Base-by-base conservation (phyloP, 768 basidiomycete species). In the Rhodotorula paludigena region DNA sequence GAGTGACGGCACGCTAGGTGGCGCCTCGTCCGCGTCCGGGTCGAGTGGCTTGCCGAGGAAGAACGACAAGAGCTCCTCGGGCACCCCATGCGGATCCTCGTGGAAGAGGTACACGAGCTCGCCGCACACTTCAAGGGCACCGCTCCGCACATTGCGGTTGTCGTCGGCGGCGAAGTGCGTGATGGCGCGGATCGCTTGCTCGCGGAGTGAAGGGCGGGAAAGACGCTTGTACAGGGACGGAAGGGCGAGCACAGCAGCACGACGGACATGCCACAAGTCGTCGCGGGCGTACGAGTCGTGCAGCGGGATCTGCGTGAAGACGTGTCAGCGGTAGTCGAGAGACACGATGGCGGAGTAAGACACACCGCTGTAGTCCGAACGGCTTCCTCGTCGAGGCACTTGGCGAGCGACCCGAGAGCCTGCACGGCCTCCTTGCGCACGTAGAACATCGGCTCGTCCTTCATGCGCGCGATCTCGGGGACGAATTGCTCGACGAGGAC, bases 91-190 rank as follows among this genome's bases (percentile, higher is more conserved):
- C 0, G 76, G 69, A 65, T 81, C 78, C 42, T 83, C 80, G 63
- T 84, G 82, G 77, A 97, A 97, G 20, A 89, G 85, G 76, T 89
- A 85, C 63, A 96, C 83, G 42, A 94, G 86, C 78, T 96, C 92
- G 4, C 92, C 93, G 10, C 96, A 82, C 30, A 89, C 83, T 76
- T 96, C 92, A 39, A 94, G 82, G 5, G 88, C 85, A 7, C 89
- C 89, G 23, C 84, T 84, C 30, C 90, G 87, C 33, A 96, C 91
- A 25, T 83, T 81, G 8, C 83, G 78, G 30, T 83, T 82, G 49
- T 83, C 82, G 77, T 93, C 90, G 33, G 77, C 77, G 25, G 85
- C 82, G 32, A 94, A 84, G 4, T 83, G 81, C 10, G 84, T 61
- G 41, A 90, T 79, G 0, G 87, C 86, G 53, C 85, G 82, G 60